Conservation (phyloP, 345 rosid genomes). For the Nasturtium officinale region DNA sequence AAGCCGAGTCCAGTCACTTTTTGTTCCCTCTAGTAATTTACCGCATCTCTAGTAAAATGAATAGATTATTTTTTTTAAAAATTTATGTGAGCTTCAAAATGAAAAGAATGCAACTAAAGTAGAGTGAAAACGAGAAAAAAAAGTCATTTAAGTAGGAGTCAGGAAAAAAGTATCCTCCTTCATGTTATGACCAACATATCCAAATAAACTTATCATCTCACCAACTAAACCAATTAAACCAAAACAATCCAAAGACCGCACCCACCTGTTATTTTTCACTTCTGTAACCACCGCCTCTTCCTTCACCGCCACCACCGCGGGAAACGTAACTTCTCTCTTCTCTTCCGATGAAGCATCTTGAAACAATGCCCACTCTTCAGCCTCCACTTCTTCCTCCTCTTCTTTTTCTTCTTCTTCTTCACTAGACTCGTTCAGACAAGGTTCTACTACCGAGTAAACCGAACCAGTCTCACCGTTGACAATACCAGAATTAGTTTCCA, state of each 20-base stretch:
- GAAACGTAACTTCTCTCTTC: not conserved
- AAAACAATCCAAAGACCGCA: conserved; percentile 15
- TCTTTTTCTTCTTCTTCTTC: not conserved
- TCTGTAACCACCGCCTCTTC: conserved; percentile 18
- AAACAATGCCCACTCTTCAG: conserved; percentile 19
- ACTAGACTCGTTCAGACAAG: not conserved
- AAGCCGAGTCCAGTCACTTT: too few species aligned
- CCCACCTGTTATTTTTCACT: conserved; percentile 13
- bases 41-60: too few species aligned
- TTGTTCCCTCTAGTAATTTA: too few species aligned
- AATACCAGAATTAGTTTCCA: not conserved
- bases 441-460: conserved; percentile 5
- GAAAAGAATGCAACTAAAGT: conserved; percentile 2
- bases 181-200: conserved; percentile 5
- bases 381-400: not conserved
- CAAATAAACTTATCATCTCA: conserved; percentile 6
- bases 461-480: conserved; percentile 10
- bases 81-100: not conserved
- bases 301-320: not conserved
- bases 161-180: not conserved
- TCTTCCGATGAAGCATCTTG: conserved; percentile 27
- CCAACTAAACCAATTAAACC: conserved; percentile 34
- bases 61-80: too few species aligned
- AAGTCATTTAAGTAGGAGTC: conserved; percentile 22
- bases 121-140: not conserved